Conservation (phyloP, 2,329 filamentous ascomycete genomes). For the Catunica adiposa region DNA sequence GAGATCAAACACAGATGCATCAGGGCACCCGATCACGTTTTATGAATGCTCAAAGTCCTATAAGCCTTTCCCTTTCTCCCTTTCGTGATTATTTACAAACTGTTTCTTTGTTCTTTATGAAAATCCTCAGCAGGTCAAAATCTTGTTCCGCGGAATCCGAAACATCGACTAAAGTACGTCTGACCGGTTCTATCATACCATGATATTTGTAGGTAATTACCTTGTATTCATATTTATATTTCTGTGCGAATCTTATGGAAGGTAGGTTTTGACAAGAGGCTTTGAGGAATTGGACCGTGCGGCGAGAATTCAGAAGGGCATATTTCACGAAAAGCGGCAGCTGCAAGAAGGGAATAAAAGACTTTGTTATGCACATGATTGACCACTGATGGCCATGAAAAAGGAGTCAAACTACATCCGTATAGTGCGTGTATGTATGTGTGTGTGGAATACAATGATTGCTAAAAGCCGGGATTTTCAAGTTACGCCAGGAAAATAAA, state of each 20-base stretch:
- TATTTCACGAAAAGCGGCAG: not conserved
- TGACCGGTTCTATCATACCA: no score
- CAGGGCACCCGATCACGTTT: not conserved
- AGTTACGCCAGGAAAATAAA: slow-evolving; percentile 13
- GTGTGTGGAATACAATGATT: not conserved
- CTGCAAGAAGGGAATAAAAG: not conserved
- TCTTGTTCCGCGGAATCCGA: no score
- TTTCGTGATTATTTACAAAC: no score
- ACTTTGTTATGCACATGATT: not conserved
- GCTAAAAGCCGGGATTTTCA: not conserved
- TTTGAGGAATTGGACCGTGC: not conserved
- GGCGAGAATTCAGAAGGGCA: not conserved
- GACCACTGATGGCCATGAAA: not conserved
- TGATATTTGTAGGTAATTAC: no score
- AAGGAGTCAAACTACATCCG: not conserved
- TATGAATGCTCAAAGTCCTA: not conserved
- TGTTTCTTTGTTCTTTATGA: no score
- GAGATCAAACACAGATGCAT: not conserved
- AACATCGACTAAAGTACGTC: no score
- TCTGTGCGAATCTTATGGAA: no score
- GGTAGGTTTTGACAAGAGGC: not conserved
- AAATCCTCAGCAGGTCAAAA: no score
- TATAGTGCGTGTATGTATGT: not conserved
- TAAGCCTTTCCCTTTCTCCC: no score
- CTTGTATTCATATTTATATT: no score